A percentile compares a stretch with the other conserved stretches of the same genome.
phyloP scores from a whole-genome alignment of 1,284 basidiomycete species.

The Volvariella surrecta region DNA sequence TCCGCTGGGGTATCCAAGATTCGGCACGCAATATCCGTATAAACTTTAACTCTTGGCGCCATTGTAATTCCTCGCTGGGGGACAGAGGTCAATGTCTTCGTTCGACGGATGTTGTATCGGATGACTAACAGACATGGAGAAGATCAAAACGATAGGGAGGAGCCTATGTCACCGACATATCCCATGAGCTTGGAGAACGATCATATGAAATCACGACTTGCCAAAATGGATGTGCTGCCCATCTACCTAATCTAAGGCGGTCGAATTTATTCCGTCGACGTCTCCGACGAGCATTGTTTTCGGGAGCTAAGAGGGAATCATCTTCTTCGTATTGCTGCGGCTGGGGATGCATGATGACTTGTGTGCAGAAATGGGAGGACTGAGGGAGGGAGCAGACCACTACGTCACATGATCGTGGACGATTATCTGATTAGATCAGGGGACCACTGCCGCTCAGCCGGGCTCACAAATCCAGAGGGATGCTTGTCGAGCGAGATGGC shows the following conservation, averaged over 20 bases:
- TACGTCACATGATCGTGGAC: not conserved
- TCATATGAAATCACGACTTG: conserved; percentile 1
- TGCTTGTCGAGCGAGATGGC: too few relatives aligned
- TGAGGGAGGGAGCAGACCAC: not conserved
- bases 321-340: conserved; percentile 2
- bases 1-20: conserved; percentile 15
- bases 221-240: conserved; percentile 27
- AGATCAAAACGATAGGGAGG: conserved; percentile 32
- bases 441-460: too few relatives aligned
- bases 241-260: conserved; percentile 6
- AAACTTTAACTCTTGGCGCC: conserved; percentile 37
- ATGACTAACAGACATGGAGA: conserved; percentile 34
- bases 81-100: not conserved
- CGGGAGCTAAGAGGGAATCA: not conserved
- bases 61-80: conserved; percentile 37
- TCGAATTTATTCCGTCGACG: not conserved
- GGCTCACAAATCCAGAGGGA: too few relatives aligned
- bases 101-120: not conserved
- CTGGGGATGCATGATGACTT: not conserved
- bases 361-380: not conserved
- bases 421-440: conserved; percentile 3
- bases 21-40: conserved; percentile 34
- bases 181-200: not conserved
- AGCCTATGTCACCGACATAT: conserved; percentile 23
- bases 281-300: not conserved